These are phyloP conservation scores for Lactuca sativa DNA, from an alignment of 129 eudicot species.

Conservation along the genomic window DNA sequence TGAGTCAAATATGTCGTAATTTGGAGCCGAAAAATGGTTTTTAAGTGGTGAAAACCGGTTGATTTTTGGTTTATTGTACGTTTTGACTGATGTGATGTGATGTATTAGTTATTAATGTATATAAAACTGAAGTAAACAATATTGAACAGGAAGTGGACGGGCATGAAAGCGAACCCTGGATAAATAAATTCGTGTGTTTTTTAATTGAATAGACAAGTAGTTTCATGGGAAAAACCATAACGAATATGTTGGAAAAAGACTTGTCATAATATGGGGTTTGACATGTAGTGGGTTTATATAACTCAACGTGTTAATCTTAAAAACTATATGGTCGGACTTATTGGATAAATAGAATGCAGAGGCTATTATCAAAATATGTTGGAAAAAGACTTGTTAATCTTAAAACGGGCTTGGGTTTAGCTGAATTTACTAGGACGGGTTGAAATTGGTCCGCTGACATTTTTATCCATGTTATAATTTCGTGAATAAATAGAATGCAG, in stretches of 20 bases:
- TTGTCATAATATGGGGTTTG: slow-evolving; percentile 27
- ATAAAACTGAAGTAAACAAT: slow-evolving; percentile 7
- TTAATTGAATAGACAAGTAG: background rate
- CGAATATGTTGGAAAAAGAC: slow-evolving; percentile 17
- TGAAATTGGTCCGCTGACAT: too few species aligned
- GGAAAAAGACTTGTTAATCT: too few species aligned
- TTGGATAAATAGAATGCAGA: too few species aligned
- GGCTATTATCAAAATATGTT: too few species aligned
- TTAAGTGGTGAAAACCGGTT: slow-evolving; percentile 22
- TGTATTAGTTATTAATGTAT: slow-evolving; percentile 17
- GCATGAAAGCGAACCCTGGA: slow-evolving; percentile 19
- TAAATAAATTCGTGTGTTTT: slow-evolving; percentile 27
- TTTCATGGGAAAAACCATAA: slow-evolving; percentile 18
- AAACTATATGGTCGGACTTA: too few species aligned
- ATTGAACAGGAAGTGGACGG: slow-evolving; percentile 31
- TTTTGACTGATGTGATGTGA: slow-evolving; percentile 16
- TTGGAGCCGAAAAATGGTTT: slow-evolving; percentile 10
- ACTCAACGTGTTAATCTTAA: slow-evolving; percentile 21
- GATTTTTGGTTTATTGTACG: slow-evolving; percentile 24
- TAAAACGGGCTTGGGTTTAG: too few species aligned
- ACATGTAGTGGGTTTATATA: slow-evolving; percentile 24
- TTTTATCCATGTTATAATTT: too few species aligned
- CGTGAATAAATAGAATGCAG: too few species aligned
- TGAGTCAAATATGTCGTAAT: slow-evolving; percentile 18
- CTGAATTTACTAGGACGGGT: too few species aligned